Evolutionary conservation across 148 eudicot genomes (phyloP), one percentile per base, ranked within the genome.

Genomic region (Gaultheria prostrata): DNA sequence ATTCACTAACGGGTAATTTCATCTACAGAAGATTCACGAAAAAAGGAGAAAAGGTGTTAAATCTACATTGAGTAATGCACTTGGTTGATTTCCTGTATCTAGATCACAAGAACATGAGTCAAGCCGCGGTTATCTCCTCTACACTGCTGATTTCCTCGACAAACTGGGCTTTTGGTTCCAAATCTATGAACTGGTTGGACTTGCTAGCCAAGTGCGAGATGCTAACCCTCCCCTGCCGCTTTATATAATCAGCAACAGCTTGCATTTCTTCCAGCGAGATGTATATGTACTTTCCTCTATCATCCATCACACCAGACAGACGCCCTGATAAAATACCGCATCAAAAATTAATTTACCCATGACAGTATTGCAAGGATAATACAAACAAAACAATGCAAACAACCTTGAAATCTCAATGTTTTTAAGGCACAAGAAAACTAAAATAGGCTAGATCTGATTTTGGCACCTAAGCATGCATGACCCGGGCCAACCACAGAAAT

Each of bases 291-390:
- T 97, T 97, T 78, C 99, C 99, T 88, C 99, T 93, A 65, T 97
- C 99, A 75, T 94, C 99, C 99, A 97, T 97, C 53, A 97, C 99
- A 82, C 99, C 99, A 30, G 99, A 97, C 76, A 97, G 89, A 82
- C 95, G 86, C 85, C 99, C 99, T 96, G 89, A 77, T 24, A 10
- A 13, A 26, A 46, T 48, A 67, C 56, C 35, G 43, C 43, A 39
- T 39, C 0, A 39, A 39, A 39, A 3, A 3, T 39, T 33, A 28
- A 8, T 78, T 54, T 30, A 32, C 5, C 17, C 80, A 5, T 39
- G 43, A 39, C 43, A 39, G 43, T 39, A 39, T 39, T 5, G 6
- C 3, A 49, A 18, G 39, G 61, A 20, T 49, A 50, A 51, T 51
- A 26, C 57, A 77, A 51, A 28, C 30, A 24, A 77, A 77, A 76